Evolutionary conservation across 2,329 filamentous ascomycete species (phyloP).

Genomic region (Exophiala xenobiotica): DNA sequence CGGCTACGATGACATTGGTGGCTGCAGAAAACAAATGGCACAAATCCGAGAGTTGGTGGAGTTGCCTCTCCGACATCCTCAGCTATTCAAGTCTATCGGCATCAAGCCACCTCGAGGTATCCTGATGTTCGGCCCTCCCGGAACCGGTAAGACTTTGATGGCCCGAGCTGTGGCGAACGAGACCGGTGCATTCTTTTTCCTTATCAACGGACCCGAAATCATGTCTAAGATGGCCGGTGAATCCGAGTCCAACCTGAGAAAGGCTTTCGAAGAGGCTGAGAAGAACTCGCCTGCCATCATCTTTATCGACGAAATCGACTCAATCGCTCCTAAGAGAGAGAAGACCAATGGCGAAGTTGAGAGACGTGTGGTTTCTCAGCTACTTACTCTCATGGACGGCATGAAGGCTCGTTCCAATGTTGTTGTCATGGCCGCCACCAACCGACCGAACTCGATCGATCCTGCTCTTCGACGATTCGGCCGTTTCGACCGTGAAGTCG

Average conservation of each 20-base stretch:
- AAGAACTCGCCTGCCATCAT: conserved; percentile 99
- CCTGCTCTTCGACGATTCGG: conserved; percentile 96
- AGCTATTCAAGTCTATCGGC: conserved; percentile 99
- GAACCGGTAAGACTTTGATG: conserved; percentile 99
- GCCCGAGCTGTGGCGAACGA: conserved; percentile 98
- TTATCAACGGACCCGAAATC: conserved; percentile 98
- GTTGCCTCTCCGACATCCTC: conserved; percentile 90
- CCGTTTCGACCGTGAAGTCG: conserved; percentile 97
- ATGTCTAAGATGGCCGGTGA: conserved; percentile 99
- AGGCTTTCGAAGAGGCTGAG: conserved; percentile 99
- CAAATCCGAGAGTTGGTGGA: conserved; percentile 99
- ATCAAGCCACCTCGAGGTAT: conserved; percentile 99
- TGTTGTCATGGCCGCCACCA: conserved; percentile 98
- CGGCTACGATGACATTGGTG: conserved; percentile 98
- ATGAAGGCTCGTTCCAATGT: conserved; percentile 99
- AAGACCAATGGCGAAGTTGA: conserved; percentile 99
- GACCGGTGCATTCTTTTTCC: conserved; percentile 98
- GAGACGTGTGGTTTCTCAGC: conserved; percentile 95
- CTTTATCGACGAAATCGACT: conserved; percentile 99
- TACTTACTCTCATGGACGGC: conserved; percentile 96
- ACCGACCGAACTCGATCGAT: conserved; percentile 98
- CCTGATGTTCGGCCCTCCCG: conserved; percentile 90
- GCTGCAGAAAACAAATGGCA: conserved; percentile 99
- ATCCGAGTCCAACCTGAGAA: conserved; percentile 95
- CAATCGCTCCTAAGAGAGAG: conserved; percentile 98